Evolutionary conservation across 2,329 filamentous ascomycete species (phyloP), one percentile per base, ranked within the genome.

Genomic region (Colletotrichum spinosum): DNA sequence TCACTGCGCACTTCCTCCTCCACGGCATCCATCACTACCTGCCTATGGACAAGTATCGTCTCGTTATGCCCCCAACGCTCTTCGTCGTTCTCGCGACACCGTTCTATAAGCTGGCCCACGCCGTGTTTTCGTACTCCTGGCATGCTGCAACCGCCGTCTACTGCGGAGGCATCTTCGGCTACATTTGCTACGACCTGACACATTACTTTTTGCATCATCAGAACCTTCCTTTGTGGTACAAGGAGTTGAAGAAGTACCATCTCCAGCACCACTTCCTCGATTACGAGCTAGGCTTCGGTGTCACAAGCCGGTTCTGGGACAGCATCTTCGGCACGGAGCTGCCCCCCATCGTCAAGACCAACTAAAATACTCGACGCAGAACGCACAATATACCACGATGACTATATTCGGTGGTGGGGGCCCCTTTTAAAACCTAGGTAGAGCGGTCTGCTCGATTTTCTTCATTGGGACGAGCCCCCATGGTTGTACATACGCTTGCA

Each of bases 171-270:
- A 90, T 99, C 69, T 97, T 97, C 72, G 96, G 96, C 62, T 99
- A 99, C 77, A 86, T 97, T 68, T 94, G 92, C 84, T 99, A 99
- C 81, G 96, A 99, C 77, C 75, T 97, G 82, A 99, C 96, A 2
- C 96, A 99, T 79, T 99, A 98, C 84, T 99, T 99, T 86, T 86
- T 99, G 44, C 96, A 99, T 78, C 96, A 99, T 82, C 88, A 92
- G 80, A 97, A 93, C 72, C 88, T 99, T 3, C 96, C 96, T 13
- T 81, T 90, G 2, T 97, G 93, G 86, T 98, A 97, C 82, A 92
- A 92, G 79, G 85, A 89, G 69, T 87, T 98, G 72, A 99, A 99
- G 89, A 98, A 97, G 80, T 97, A 97, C 75, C 96, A 99, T 76
- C 89, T 99, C 37, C 89, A 94, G 76, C 96, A 99, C 77, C 96